These are phyloP conservation scores for Pelargonium australe DNA, from an alignment of 441 rosid species.

Conservation along the genomic window DNA sequence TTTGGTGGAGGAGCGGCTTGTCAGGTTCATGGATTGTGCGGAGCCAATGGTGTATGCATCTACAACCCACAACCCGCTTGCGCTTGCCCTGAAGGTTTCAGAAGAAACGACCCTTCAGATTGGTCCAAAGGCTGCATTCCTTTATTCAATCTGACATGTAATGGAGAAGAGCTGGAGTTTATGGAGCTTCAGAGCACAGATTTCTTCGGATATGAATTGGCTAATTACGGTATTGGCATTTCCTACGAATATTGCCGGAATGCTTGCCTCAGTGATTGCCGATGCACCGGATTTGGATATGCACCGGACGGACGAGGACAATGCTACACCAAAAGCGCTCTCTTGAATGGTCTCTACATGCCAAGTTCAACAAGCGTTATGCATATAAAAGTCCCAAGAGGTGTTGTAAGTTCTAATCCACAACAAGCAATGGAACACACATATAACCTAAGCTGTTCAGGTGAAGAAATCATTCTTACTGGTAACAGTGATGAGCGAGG, in stretches of 20 bases:
- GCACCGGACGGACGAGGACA: slow-evolving; percentile 17
- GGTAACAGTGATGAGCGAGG: neutral
- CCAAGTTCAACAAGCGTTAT: slow-evolving; percentile 11
- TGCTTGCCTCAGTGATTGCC: slow-evolving; percentile 24
- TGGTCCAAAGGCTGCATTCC: slow-evolving; percentile 30
- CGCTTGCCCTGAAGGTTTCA: slow-evolving; percentile 21
- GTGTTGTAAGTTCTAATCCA: neutral
- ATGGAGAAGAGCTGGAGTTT: slow-evolving; percentile 19
- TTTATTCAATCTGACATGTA: slow-evolving; percentile 21
- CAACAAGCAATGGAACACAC: neutral
- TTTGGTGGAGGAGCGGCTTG: slow-evolving; percentile 17
- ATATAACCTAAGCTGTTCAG: slow-evolving; percentile 15
- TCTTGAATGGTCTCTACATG: slow-evolving; percentile 17
- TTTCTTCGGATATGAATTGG: slow-evolving; percentile 24
- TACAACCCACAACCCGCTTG: slow-evolving; percentile 15
- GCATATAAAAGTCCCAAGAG: slow-evolving; percentile 22
- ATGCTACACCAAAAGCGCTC: slow-evolving; percentile 20
- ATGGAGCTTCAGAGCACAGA: slow-evolving; percentile 16
- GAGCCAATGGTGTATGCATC: slow-evolving; percentile 19
- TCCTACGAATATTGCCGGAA: slow-evolving; percentile 19
- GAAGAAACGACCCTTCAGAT: slow-evolving; percentile 22
- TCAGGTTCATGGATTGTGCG: slow-evolving; percentile 25
- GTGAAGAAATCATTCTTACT: slow-evolving; percentile 5
- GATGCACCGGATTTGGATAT: slow-evolving; percentile 27
- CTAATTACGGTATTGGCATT: neutral